Conservation (phyloP, 2,329 filamentous ascomycete genomes). For the Penicillium sp. region DNA sequence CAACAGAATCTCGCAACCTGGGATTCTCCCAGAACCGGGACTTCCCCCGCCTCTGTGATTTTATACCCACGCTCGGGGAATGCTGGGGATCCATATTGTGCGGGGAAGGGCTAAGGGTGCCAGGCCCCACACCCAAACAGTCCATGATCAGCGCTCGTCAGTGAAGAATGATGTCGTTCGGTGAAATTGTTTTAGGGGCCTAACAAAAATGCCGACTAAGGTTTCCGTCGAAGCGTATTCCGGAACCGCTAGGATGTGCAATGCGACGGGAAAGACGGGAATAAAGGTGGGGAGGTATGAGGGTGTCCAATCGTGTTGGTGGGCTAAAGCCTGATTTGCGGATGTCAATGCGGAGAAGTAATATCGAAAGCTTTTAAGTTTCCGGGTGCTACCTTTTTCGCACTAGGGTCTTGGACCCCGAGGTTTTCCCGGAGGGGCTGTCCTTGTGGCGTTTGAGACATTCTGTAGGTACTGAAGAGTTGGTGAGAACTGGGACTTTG, state of each 20-base stretch:
- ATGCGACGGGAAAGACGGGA: background rate
- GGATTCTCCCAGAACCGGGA: no score
- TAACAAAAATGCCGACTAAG: background rate
- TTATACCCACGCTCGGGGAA: background rate
- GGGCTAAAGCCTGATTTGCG: background rate
- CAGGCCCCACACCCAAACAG: constrained; percentile 7
- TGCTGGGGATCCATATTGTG: background rate
- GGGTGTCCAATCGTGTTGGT: background rate
- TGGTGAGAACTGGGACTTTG: background rate
- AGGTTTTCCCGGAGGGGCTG: constrained; percentile 9
- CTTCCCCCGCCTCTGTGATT: background rate
- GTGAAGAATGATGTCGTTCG: background rate
- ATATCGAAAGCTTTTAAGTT: background rate
- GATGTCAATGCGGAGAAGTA: background rate
- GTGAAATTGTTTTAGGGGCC: background rate
- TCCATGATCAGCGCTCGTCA: constrained; percentile 10
- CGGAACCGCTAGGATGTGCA: background rate
- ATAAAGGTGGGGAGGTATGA: background rate
- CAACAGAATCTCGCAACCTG: background rate
- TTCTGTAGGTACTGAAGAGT: background rate
- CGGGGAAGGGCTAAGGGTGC: background rate
- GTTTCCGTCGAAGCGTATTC: background rate
- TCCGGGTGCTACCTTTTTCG: background rate
- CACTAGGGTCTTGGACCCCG: background rate
- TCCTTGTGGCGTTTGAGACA: background rate